These are phyloP conservation scores for Sporisorium reilianum DNA, from an alignment of 1,284 basidiomycete genomes.

Conservation along the genomic window DNA sequence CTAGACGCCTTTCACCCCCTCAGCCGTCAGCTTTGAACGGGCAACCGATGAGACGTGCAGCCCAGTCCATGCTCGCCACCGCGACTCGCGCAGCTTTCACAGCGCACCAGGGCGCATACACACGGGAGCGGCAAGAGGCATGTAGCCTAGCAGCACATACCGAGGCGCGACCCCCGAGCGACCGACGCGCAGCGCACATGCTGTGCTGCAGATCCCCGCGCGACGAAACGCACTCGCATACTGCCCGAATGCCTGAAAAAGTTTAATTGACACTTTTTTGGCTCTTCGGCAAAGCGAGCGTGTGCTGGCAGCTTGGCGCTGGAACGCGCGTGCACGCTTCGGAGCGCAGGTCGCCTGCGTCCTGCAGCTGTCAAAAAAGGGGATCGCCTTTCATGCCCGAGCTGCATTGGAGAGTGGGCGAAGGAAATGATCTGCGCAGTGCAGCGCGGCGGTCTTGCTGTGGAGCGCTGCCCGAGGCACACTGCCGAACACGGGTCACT, in stretches of 20 bases:
- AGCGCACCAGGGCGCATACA: no score
- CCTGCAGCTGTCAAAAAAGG: conserved; percentile 38
- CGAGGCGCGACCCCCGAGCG: conserved; percentile 39
- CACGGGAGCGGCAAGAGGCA: neutral
- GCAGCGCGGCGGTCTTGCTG: conserved; percentile 22
- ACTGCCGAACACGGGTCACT: neutral
- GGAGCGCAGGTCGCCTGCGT: conserved; percentile 10
- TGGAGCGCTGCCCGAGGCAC: conserved; percentile 1
- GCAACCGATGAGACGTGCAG: no score
- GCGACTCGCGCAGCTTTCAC: neutral
- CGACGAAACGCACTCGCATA: neutral
- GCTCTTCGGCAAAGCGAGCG: no score
- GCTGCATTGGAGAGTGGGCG: conserved; percentile 11
- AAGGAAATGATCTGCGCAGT: conserved; percentile 22
- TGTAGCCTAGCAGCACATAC: neutral
- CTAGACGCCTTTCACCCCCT: no score
- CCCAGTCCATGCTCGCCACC: no score
- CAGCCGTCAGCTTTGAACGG: no score
- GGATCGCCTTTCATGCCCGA: conserved; percentile 25
- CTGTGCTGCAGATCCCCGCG: neutral
- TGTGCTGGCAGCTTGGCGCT: neutral
- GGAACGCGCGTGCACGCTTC: no score
- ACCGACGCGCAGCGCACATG: conserved; percentile 47
- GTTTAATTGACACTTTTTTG: conserved; percentile 1
- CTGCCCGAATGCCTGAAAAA: conserved; percentile 1